A percentile compares a stretch with the other conserved stretches of the same genome.
Conservation (phyloP, 2,329 filamentous ascomycete species). For the Sodiomyces alkalinus region DNA sequence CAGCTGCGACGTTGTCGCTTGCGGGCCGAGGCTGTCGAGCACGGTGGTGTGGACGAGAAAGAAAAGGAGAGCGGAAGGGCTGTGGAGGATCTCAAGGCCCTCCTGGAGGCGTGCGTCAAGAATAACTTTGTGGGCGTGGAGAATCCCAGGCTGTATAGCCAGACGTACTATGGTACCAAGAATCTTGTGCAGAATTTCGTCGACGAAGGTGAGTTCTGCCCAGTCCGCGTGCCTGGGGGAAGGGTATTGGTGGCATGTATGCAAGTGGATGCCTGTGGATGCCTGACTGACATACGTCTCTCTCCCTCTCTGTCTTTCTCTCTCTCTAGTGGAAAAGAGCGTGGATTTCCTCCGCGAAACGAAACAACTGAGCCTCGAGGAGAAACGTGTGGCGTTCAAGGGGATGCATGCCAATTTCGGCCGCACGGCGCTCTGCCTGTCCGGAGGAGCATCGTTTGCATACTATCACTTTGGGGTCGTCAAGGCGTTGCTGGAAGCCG, state of each 20-base stretch:
- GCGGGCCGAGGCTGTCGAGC: slow-evolving; percentile 36
- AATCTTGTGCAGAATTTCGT: slow-evolving; percentile 79
- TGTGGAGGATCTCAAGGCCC: slow-evolving; percentile 58
- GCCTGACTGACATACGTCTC: slow-evolving; percentile 6
- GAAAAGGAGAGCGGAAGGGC: slow-evolving; percentile 27
- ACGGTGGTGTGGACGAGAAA: slow-evolving; percentile 20
- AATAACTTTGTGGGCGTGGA: slow-evolving; percentile 95
- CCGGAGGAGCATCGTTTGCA: slow-evolving; percentile 84
- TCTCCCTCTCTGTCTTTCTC: too few species aligned
- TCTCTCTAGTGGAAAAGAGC: slow-evolving; percentile 47
- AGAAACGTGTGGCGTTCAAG: slow-evolving; percentile 73
- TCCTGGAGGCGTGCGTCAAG: slow-evolving; percentile 87
- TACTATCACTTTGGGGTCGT: slow-evolving; percentile 95
- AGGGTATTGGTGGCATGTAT: not conserved
- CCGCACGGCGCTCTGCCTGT: slow-evolving; percentile 81
- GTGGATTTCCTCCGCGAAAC: slow-evolving; percentile 56
- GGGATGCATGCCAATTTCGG: slow-evolving; percentile 83
- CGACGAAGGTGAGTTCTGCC: slow-evolving; percentile 49
- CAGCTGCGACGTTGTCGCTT: slow-evolving; percentile 55
- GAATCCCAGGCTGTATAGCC: slow-evolving; percentile 86
- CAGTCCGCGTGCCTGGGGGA: not conserved
- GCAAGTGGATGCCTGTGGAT: too few species aligned
- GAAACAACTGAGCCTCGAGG: slow-evolving; percentile 49
- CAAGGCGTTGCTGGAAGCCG: slow-evolving; percentile 74
- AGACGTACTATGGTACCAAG: slow-evolving; percentile 98